A percentile compares a stretch with the other conserved stretches of the same genome.
Conservation (phyloP, 805 yeast genomes). For the Suhomyces emberorum region DNA sequence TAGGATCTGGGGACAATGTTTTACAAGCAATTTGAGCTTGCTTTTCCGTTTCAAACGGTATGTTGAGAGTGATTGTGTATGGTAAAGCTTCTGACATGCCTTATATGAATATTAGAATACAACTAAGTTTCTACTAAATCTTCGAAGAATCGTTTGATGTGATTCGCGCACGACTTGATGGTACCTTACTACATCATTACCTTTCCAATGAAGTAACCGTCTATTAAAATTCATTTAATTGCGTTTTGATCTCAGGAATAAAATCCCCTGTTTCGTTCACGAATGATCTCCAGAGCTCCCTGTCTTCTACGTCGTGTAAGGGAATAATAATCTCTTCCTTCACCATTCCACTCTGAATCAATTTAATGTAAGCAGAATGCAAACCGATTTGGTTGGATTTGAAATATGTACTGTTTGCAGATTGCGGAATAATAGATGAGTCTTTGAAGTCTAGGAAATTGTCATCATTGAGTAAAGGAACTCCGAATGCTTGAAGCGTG, state of each 20-base stretch:
- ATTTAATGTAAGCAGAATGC: conserved; percentile 15
- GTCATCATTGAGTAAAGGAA: conserved; percentile 22
- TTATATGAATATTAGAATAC: background rate
- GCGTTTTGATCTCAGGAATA: background rate
- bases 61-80: conserved; percentile 32
- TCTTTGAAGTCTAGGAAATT: conserved; percentile 17
- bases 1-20: conserved; percentile 76
- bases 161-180: too few relatives aligned
- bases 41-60: conserved; percentile 58
- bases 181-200: too few relatives aligned
- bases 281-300: conserved; percentile 9
- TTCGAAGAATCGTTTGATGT: too few relatives aligned
- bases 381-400: conserved; percentile 22
- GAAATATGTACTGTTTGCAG: conserved; percentile 14
- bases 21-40: conserved; percentile 65
- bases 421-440: background rate
- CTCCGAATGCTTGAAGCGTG: conserved; percentile 15
- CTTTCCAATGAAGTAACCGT: too few relatives aligned
- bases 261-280: conserved; percentile 1
- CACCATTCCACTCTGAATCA: conserved; percentile 5
- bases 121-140: too few relatives aligned
- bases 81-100: too few relatives aligned
- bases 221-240: background rate
- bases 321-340: conserved; percentile 3
- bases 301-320: conserved; percentile 1